Evolutionary conservation across 495 filamentous ascomycete species (phyloP).

Genomic region (Extremus antarcticus): DNA sequence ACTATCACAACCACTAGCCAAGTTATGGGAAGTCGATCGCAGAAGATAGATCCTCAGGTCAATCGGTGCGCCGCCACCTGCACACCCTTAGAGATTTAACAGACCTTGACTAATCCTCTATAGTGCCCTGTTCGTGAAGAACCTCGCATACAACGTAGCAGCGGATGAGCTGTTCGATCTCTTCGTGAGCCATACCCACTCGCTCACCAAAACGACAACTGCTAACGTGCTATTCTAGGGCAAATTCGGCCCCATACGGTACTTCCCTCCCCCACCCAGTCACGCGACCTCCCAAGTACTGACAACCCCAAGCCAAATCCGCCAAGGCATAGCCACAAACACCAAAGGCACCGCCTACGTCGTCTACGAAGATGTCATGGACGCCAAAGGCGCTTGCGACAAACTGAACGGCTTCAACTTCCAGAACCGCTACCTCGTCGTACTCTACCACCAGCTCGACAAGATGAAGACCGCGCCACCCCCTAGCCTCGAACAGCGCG

Average conservation of each 20-base stretch:
- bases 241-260: conserved; percentile 91
- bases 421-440: conserved; percentile 97
- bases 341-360: conserved; percentile 98
- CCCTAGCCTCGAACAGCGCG: conserved; percentile 72
- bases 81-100: neutral
- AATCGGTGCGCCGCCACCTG: conserved; percentile 53
- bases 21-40: conserved; percentile 33
- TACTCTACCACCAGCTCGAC: conserved; percentile 96
- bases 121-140: conserved; percentile 3
- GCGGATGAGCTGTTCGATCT: conserved; percentile 72
- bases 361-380: conserved; percentile 98
- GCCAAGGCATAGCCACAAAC: conserved; percentile 92
- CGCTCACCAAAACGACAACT: neutral
- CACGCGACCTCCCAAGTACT: conserved; percentile 11
- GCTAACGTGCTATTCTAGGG: conserved; percentile 30
- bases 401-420: conserved; percentile 99
- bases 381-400: conserved; percentile 97
- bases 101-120: neutral
- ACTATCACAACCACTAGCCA: neutral
- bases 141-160: conserved; percentile 27
- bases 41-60: conserved; percentile 91
- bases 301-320: conserved; percentile 67
- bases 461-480: conserved; percentile 69
- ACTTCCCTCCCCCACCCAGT: conserved; percentile 17
- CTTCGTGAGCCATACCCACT: conserved; percentile 34